Conservation (phyloP, 306 rosid species). For the Trifolium subterraneum region DNA sequence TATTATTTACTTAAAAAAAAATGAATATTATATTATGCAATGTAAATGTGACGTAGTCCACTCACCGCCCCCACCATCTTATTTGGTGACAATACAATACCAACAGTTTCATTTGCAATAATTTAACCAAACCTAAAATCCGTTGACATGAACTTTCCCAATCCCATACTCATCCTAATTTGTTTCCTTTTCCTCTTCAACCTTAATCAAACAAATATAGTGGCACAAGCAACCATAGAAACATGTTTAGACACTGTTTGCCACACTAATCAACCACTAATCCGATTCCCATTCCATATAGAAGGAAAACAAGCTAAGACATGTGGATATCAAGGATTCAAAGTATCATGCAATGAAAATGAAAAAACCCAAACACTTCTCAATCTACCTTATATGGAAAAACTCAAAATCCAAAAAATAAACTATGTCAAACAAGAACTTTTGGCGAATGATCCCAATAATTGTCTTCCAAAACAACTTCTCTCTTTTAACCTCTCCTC, state of each 20-base stretch:
- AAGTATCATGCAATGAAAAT: conserved; percentile 46
- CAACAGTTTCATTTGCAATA: not conserved
- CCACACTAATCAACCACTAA: conserved; percentile 21
- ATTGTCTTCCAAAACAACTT: conserved; percentile 65
- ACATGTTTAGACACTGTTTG: conserved; percentile 55
- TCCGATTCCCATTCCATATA: conserved; percentile 71
- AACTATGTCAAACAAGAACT: conserved; percentile 66
- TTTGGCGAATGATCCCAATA: conserved; percentile 69
- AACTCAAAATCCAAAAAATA: conserved; percentile 56
- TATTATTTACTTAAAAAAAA: no score
- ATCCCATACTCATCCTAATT: conserved; percentile 3
- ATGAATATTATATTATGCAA: no score
- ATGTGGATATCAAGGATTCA: conserved; percentile 74
- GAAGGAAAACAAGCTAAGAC: conserved; percentile 32
- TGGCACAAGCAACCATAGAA: conserved; percentile 37
- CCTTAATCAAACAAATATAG: conserved; percentile 34
- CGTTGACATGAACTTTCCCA: conserved; percentile 45
- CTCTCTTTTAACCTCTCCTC: conserved; percentile 57
- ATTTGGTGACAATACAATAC: not conserved
- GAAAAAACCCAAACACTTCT: conserved; percentile 49
- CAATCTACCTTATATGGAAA: conserved; percentile 53
- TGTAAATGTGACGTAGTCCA: not conserved
- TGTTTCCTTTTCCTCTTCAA: conserved; percentile 36
- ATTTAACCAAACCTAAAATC: conserved; percentile 20
- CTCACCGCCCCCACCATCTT: not conserved